Evolutionary conservation across 2,329 filamentous ascomycete genomes (phyloP).

Genomic region (Trichoderma guizhouense): DNA sequence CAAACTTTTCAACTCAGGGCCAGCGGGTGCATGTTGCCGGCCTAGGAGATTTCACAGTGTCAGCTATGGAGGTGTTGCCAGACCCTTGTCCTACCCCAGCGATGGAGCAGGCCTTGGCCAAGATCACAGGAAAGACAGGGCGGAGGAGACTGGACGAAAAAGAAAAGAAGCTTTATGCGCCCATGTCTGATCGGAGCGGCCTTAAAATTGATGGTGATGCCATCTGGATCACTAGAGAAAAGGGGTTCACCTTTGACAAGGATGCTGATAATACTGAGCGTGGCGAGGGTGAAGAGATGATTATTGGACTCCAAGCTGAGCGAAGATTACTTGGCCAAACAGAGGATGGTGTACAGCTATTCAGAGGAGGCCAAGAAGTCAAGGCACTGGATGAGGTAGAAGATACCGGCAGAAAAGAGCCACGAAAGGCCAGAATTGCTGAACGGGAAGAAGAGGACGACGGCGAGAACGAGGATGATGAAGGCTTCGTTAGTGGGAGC

Average conservation of each 20-base stretch:
- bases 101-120: slow-evolving; percentile 83
- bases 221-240: slow-evolving; percentile 77
- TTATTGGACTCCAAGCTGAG: slow-evolving; percentile 83
- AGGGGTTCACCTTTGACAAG: slow-evolving; percentile 71
- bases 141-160: slow-evolving; percentile 86
- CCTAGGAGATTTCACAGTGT: slow-evolving; percentile 81
- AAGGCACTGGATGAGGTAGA: slow-evolving; percentile 51
- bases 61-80: slow-evolving; percentile 79
- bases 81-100: slow-evolving; percentile 94
- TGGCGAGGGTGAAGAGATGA: slow-evolving; percentile 93
- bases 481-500: slow-evolving; percentile 54
- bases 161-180: slow-evolving; percentile 92
- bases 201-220: slow-evolving; percentile 96
- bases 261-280: slow-evolving; percentile 67
- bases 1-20: slow-evolving; percentile 83
- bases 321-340: slow-evolving; percentile 77
- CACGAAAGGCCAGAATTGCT: slow-evolving; percentile 56
- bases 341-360: slow-evolving; percentile 79
- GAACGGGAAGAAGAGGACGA: slow-evolving; percentile 59
- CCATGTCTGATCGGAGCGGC: slow-evolving; percentile 96
- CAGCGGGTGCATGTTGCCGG: slow-evolving; percentile 91
- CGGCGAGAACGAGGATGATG: slow-evolving; percentile 55
- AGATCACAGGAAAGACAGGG: slow-evolving; percentile 76
- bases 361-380: slow-evolving; percentile 71
- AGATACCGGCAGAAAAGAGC: slow-evolving; percentile 59